Evolutionary conservation across 148 eudicot species (phyloP).

Genomic region (Pharnaceum exiguum): DNA sequence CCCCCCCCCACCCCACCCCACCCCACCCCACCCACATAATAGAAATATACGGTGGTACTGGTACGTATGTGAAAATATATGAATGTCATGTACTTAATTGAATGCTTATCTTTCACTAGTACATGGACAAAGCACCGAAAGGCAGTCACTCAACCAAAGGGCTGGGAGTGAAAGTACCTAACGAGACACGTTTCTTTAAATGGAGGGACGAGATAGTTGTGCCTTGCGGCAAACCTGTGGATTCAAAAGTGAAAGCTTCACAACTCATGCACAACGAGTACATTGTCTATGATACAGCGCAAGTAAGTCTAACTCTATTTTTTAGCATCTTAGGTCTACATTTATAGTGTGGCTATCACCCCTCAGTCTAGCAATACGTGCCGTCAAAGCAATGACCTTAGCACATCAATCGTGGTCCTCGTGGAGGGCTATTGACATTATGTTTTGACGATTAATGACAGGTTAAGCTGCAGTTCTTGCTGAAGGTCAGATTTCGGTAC

Average conservation of each 20-base stretch:
- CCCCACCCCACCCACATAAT: no score
- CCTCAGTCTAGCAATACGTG: no score
- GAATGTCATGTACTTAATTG: no score
- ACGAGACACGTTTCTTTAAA: conserved; percentile 50
- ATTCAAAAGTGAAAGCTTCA: conserved; percentile 66
- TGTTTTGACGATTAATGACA: conserved; percentile 27
- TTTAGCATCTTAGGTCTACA: no score
- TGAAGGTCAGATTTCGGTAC: conserved; percentile 86
- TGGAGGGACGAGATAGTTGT: conserved; percentile 90
- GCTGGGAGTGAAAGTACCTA: conserved; percentile 82
- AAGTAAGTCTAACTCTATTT: conserved; percentile 43
- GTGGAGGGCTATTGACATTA: no score
- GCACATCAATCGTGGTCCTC: no score
- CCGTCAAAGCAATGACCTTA: no score
- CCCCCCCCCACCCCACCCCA: no score
- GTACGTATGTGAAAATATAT: no score
- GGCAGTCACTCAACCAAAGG: conserved; percentile 99
- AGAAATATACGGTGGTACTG: no score
- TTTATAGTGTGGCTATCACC: no score
- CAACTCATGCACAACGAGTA: conserved; percentile 94
- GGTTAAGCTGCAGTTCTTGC: conserved; percentile 95
- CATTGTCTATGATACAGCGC: conserved; percentile 89
- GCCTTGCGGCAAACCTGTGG: conserved; percentile 92
- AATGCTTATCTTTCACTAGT: no score
- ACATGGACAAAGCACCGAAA: conserved; percentile 83